Conservation (phyloP, 2,329 filamentous ascomycete genomes). For the Colletotrichum horii region DNA sequence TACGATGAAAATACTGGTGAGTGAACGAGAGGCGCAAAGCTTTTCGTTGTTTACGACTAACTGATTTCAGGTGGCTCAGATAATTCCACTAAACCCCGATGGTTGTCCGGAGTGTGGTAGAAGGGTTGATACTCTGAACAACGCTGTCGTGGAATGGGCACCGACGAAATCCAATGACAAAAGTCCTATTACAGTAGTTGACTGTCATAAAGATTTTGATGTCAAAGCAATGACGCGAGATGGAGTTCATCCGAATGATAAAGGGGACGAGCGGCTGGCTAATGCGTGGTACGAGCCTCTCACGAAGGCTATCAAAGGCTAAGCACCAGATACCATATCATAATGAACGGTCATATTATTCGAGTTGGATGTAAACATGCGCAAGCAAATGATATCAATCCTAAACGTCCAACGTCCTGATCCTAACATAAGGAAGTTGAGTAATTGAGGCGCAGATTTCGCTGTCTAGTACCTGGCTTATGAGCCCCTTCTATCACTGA, state of each 20-base stretch:
- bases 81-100: background rate
- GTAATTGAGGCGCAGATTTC: too few species aligned
- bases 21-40: background rate
- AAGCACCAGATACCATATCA: background rate
- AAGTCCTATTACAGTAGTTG: background rate
- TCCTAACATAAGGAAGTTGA: too few species aligned
- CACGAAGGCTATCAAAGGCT: background rate
- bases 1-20: constrained; percentile 41
- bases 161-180: background rate
- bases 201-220: background rate
- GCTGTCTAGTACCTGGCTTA: too few species aligned
- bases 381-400: background rate
- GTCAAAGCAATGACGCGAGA: background rate
- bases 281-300: background rate
- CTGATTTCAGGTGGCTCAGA: background rate
- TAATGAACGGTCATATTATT: background rate
- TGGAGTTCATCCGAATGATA: background rate
- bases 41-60: background rate
- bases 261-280: background rate
- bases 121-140: background rate
- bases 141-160: background rate
- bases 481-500: too few species aligned
- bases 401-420: too few species aligned
- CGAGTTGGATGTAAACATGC: background rate
- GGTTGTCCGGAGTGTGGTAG: background rate